These are phyloP conservation scores for Cystobasidium pallidum DNA, from an alignment of 1,284 basidiomycete species.

Conservation along the genomic window DNA sequence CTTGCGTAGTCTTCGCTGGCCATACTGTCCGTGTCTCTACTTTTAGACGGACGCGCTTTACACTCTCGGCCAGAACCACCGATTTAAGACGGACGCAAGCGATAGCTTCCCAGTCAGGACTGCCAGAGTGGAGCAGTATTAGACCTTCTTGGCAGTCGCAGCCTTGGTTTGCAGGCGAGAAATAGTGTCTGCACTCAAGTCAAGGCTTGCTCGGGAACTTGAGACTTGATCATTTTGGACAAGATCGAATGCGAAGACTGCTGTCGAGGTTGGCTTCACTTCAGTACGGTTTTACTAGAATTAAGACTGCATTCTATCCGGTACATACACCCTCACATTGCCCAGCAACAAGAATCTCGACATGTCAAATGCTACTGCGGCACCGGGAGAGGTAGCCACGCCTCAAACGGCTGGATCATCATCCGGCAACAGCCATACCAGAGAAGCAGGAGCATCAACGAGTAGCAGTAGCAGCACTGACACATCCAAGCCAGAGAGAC, in stretches of 20 bases:
- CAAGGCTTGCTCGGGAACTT: conserved; percentile 1
- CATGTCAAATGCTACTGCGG: conserved; percentile 6
- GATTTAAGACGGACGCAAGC: too few species aligned
- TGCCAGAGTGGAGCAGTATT: neutral
- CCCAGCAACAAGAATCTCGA: neutral
- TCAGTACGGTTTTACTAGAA: neutral
- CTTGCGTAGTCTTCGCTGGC: neutral
- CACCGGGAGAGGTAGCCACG: conserved; percentile 1
- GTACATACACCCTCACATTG: neutral
- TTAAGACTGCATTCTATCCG: neutral
- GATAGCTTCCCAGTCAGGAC: neutral
- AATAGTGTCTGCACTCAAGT: neutral
- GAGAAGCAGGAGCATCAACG: too few species aligned
- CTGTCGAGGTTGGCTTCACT: neutral
- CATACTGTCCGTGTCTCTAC: neutral
- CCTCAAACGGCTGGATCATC: neutral
- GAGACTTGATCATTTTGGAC: neutral
- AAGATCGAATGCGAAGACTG: too few species aligned
- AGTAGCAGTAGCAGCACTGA: neutral
- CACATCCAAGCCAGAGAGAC: conserved; percentile 8
- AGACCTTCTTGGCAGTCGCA: neutral
- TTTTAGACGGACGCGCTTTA: neutral
- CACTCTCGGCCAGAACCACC: neutral
- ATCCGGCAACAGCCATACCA: conserved; percentile 5
- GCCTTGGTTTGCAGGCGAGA: too few species aligned